These are phyloP conservation scores for Saccharomycopsis sp. DNA, from an alignment of 805 yeast species.

Conservation along the genomic window DNA sequence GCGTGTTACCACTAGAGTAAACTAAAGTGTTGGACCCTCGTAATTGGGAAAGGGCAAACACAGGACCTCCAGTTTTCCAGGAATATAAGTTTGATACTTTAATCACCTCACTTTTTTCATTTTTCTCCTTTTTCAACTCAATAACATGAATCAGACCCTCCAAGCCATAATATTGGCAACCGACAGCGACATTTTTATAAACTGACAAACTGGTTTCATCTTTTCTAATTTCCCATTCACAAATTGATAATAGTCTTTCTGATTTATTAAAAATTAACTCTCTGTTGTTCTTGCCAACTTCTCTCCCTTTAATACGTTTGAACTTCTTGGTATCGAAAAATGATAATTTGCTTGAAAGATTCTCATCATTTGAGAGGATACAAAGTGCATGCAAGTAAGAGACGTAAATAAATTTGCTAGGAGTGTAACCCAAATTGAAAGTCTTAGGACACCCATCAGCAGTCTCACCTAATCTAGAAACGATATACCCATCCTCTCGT, in stretches of 20 bases:
- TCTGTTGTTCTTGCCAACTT: neutral
- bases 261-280: slow-evolving; percentile 1
- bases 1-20: slow-evolving; percentile 10
- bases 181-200: slow-evolving; percentile 16
- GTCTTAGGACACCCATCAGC: slow-evolving; percentile 7
- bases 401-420: slow-evolving; percentile 6
- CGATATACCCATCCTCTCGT: slow-evolving; percentile 7
- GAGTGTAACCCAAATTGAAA: slow-evolving; percentile 8
- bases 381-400: slow-evolving; percentile 15
- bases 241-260: slow-evolving; percentile 3
- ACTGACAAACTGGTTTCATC: neutral
- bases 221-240: slow-evolving; percentile 12
- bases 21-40: slow-evolving; percentile 4
- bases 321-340: slow-evolving; percentile 15
- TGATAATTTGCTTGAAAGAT: neutral
- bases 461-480: neutral
- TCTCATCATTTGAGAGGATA: slow-evolving; percentile 2
- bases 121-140: slow-evolving; percentile 12
- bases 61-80: slow-evolving; percentile 17
- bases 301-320: slow-evolving; percentile 1
- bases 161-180: neutral
- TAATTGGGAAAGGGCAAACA: slow-evolving; percentile 9
- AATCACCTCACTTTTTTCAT: slow-evolving; percentile 1
- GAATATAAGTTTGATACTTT: slow-evolving; percentile 10
- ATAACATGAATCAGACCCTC: slow-evolving; percentile 13